A percentile compares a stretch with the other conserved stretches of the same genome.
phyloP scores from a whole-genome alignment of 1,284 basidiomycete species.

The Albatrellus sp. region DNA sequence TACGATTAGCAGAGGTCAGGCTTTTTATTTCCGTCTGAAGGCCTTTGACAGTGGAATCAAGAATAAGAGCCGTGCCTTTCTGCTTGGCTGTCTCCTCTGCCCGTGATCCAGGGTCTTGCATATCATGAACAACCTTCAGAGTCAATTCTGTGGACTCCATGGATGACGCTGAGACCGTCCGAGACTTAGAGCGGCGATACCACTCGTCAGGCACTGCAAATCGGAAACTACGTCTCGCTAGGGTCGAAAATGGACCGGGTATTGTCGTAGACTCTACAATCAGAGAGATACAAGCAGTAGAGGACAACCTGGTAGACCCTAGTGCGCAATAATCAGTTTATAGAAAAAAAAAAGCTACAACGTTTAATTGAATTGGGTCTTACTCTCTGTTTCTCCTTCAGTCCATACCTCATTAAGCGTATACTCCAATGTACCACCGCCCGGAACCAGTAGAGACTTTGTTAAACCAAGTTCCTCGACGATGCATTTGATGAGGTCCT shows the following conservation, averaged over 20 bases:
- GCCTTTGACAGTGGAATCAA: slow-evolving; percentile 12
- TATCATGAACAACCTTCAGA: slow-evolving; percentile 33
- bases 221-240: slow-evolving; percentile 31
- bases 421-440: slow-evolving; percentile 52
- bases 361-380: slow-evolving; percentile 13
- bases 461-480: slow-evolving; percentile 60
- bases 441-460: slow-evolving; percentile 44
- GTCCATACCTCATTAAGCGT: slow-evolving; percentile 54
- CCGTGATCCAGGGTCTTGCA: slow-evolving; percentile 38
- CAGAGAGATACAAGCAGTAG: slow-evolving; percentile 24
- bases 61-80: slow-evolving; percentile 13
- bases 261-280: slow-evolving; percentile 24
- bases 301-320: slow-evolving; percentile 31
- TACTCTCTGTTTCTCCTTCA: slow-evolving; percentile 36
- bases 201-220: slow-evolving; percentile 70
- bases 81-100: slow-evolving; percentile 55
- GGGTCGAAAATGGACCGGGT: slow-evolving; percentile 27
- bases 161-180: slow-evolving; percentile 31
- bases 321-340: slow-evolving; percentile 6
- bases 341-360: neutral
- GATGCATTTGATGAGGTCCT: slow-evolving; percentile 40
- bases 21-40: slow-evolving; percentile 29
- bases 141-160: slow-evolving; percentile 39
- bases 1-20: slow-evolving; percentile 41
- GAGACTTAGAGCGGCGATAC: slow-evolving; percentile 58